Percentiles rank a stretch among this genome's conserved stretches.
Evolutionary conservation across 192 early-diverging fungal species (phyloP).

Genomic region (Gonapodya sp.): DNA sequence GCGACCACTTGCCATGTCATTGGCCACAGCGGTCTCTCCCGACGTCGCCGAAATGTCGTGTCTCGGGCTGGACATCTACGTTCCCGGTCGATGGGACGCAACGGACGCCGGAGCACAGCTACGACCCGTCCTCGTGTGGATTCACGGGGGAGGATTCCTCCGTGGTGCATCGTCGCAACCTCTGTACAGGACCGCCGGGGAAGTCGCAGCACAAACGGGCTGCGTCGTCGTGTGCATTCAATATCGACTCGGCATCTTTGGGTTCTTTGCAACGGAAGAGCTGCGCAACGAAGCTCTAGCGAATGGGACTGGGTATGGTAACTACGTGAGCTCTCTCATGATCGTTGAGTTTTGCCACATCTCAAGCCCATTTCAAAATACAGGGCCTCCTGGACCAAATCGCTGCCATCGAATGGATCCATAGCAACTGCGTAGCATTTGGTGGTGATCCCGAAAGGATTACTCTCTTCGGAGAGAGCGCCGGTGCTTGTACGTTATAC

Average conservation of each 20-base stretch:
- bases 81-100: background rate
- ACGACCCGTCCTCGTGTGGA: slow-evolving; percentile 10
- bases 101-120: background rate
- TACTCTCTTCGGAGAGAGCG: background rate
- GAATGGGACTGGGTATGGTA: background rate
- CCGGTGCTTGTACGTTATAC: background rate
- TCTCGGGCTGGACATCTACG: slow-evolving; percentile 1
- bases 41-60: background rate
- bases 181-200: background rate
- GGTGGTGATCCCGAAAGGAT: background rate
- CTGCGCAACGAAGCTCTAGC: background rate
- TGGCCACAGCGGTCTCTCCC: background rate
- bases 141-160: slow-evolving; percentile 3
- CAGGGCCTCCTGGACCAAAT: slow-evolving; percentile 10
- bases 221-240: slow-evolving; percentile 1
- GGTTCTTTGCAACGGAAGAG: background rate
- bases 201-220: background rate
- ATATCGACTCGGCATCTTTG: background rate
- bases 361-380: background rate
- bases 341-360: background rate
- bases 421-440: background rate
- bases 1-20: background rate
- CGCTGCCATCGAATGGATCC: slow-evolving; percentile 1
- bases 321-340: slow-evolving; percentile 1
- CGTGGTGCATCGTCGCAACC: background rate